phyloP scores from a whole-genome alignment of 1,284 basidiomycete genomes.

The Moesziomyces antarcticus region DNA sequence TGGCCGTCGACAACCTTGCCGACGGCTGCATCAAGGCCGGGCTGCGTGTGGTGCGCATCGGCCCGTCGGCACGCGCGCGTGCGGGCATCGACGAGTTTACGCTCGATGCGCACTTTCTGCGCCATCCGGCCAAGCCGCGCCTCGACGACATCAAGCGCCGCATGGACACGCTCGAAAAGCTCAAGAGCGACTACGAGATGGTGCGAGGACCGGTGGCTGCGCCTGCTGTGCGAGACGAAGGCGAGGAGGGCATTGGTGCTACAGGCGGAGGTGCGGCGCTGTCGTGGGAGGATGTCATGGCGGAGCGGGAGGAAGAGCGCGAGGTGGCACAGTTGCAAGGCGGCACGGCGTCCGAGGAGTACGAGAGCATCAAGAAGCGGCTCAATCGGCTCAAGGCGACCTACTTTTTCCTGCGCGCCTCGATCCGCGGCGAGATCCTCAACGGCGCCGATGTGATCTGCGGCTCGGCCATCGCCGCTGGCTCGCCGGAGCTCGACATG shows the following conservation, averaged over 20 bases:
- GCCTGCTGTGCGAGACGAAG: conserved; percentile 64
- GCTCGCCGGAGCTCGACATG: conserved; percentile 65
- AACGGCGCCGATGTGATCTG: conserved; percentile 68
- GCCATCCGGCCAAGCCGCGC: conserved; percentile 73
- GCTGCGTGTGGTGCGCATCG: conserved; percentile 81
- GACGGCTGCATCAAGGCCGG: conserved; percentile 74
- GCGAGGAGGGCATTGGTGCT: conserved; percentile 4
- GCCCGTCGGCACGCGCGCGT: conserved; percentile 73
- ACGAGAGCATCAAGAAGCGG: conserved; percentile 46
- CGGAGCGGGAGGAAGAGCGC: conserved; percentile 22
- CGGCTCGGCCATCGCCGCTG: conserved; percentile 63
- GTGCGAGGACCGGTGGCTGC: conserved; percentile 14
- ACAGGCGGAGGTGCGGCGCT: conserved; percentile 5
- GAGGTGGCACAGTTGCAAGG: conserved; percentile 16
- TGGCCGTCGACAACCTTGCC: conserved; percentile 91
- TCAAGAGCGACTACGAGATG: conserved; percentile 40
- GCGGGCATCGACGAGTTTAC: conserved; percentile 74
- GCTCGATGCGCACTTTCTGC: conserved; percentile 76
- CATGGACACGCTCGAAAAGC: conserved; percentile 35
- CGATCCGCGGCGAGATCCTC: conserved; percentile 67
- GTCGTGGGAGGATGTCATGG: conserved; percentile 42
- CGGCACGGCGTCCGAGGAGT: conserved; percentile 25
- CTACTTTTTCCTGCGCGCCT: conserved; percentile 59
- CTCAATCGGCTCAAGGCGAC: conserved; percentile 53
- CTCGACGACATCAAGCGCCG: conserved; percentile 68